Evolutionary conservation across 1,284 basidiomycete genomes (phyloP), one percentile per base, ranked within the genome.

Genomic region (Sanguinoderma infundibulare): DNA sequence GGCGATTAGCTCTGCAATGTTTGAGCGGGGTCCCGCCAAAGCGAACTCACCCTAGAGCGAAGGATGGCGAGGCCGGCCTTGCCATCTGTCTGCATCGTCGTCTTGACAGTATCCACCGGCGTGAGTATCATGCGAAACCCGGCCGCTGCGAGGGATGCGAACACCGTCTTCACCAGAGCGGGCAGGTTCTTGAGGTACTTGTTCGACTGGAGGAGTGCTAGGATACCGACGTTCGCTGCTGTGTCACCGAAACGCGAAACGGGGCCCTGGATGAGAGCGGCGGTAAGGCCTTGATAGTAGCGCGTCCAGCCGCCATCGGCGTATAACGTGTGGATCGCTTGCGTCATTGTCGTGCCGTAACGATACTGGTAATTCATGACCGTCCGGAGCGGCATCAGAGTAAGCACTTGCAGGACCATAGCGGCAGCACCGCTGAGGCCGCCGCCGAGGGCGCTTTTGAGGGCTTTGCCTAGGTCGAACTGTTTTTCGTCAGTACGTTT

Each of bases 331-430:
- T 76, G 75, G 52, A 82, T 83, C 7, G 91, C 89, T 54, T 83
- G 75, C 2, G 84, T 86, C n/a, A 86, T 84, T 0, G 86, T 83
- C 0, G 89, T 90, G 8, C 95, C 95, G 71, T 88, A 95, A 53
- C 90, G 86, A 71, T 92, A 93, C 76, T 94, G 94, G 73, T 93
- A 95, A 79, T 96, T 96, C 94, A 96, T 96, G 59, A 95, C 83
- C 1, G 94, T 97, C 26, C 94, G 85, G 2, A 93, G 74, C 1
- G 91, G 91, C 92, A 96, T 96, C 57, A 95, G 82, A 1, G 88
- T 87, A 47, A 95, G 74, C 14, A 97, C 95, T 73, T 96, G 95
- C 3, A 96, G 79, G 8, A 96, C 83, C 78, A 64, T 69, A 86
- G 88, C 91, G 66, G 90, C 90, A 30, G 94, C 94, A 57, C 94